Percentiles rank a stretch among this genome's conserved stretches.
These are phyloP conservation scores for Fagus sylvatica DNA, from an alignment of 306 rosid genomes.

Conservation along the genomic window DNA sequence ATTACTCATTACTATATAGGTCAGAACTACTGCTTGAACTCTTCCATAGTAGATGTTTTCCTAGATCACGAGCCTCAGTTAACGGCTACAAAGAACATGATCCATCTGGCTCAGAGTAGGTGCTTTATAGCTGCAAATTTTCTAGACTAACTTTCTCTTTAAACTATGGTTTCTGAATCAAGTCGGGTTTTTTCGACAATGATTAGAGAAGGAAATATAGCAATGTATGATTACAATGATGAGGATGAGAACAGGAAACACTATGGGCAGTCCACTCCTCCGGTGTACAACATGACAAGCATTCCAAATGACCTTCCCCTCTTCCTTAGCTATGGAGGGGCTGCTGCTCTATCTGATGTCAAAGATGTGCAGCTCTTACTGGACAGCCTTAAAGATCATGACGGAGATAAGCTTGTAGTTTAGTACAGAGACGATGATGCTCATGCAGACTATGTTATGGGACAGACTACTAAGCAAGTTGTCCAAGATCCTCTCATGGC, in stretches of 20 bases:
- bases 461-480: conserved; percentile 57
- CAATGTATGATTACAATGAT: conserved; percentile 64
- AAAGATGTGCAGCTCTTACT: conserved; percentile 59
- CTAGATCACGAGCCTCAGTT: conserved; percentile 88
- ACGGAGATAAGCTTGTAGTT: conserved; percentile 59
- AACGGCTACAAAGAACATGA: conserved; percentile 82
- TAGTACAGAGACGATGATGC: conserved; percentile 70
- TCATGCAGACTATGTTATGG: conserved; percentile 83
- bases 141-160: too few relatives aligned
- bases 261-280: conserved; percentile 74
- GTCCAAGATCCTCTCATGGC: conserved; percentile 71
- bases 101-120: conserved; percentile 89
- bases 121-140: not conserved
- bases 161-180: not conserved
- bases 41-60: conserved; percentile 60
- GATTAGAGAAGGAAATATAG: conserved; percentile 60
- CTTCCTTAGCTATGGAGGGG: conserved; percentile 64
- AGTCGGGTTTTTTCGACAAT: conserved; percentile 40
- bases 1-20: conserved; percentile 42
- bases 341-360: conserved; percentile 67
- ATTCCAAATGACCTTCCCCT: conserved; percentile 73
- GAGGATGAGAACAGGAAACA: conserved; percentile 43
- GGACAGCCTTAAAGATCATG: conserved; percentile 52
- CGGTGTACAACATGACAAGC: conserved; percentile 60
- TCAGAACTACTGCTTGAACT: conserved; percentile 65